phyloP scores from a whole-genome alignment of 1,284 basidiomycete species.

The Leccinum subrobustum region DNA sequence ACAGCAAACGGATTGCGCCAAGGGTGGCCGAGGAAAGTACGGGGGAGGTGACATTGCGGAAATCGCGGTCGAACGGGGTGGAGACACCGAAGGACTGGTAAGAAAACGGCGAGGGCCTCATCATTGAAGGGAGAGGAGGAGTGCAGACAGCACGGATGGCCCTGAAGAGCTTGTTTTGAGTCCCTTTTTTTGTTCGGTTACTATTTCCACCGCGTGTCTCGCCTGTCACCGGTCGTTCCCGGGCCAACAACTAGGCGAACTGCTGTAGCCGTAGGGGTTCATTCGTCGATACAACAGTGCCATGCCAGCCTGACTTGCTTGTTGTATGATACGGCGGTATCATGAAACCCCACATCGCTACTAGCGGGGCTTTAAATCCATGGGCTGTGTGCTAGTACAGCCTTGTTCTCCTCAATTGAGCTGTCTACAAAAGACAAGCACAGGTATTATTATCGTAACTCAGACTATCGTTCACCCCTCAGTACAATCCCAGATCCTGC shows the following conservation, averaged over 20 bases:
- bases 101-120: slow-evolving; percentile 17
- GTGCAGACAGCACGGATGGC: not conserved
- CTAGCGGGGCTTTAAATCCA: not conserved
- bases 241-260: not conserved
- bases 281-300: not conserved
- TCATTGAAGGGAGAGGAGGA: slow-evolving; percentile 4
- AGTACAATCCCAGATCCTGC: slow-evolving; percentile 25
- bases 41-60: slow-evolving; percentile 59
- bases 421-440: not conserved
- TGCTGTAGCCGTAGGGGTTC: not conserved
- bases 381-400: not conserved
- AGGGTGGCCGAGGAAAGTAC: slow-evolving; percentile 47
- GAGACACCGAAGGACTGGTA: slow-evolving; percentile 29
- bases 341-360: no score
- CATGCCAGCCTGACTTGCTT: not conserved
- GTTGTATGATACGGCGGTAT: no score
- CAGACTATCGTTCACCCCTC: not conserved
- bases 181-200: slow-evolving; percentile 6
- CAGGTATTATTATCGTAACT: not conserved
- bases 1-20: slow-evolving; percentile 44
- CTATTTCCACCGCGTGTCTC: not conserved
- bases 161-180: slow-evolving; percentile 9
- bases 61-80: slow-evolving; percentile 50
- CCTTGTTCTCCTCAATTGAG: not conserved
- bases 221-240: not conserved